Evolutionary conservation across 2,329 filamentous ascomycete species (phyloP), one percentile per base, ranked within the genome.

Genomic region (Gaeumannomyces sp.): DNA sequence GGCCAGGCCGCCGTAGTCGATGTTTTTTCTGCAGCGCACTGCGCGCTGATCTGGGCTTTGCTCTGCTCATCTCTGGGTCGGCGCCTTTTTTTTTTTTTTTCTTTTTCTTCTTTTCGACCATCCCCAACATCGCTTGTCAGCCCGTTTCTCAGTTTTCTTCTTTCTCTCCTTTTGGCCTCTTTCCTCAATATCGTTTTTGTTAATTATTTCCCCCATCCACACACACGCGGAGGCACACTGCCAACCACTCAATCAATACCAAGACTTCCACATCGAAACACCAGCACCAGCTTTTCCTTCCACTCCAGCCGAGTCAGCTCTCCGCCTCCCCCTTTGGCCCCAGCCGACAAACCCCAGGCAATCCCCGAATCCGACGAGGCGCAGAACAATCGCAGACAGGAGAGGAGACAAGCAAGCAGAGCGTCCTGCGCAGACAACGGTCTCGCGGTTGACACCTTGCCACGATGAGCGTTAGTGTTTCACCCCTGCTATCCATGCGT

Each of bases 381-480:
- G 45, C 19, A 11, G 22, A n/a, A 53, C 45, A n/a, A n/a, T 53
- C 45, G 45, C 13, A 53, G 19, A 22, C 22, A 53, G 45, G 19
- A 53, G 19, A 53, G 22, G 22, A n/a, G 45, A 53, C 19, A 2
- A 45, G 38, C 38, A 45, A 45, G 19, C 27, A 60, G 22, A 60
- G 25, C 28, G 59, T 60, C 27, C 38, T 27, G n/a, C 35, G 33
- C 7, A 38, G 14, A 22, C n/a, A 38, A 14, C 33, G 16, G 35
- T 45, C 22, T 60, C 50, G 35, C 38, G 45, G 13, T 62, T 29
- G 35, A 45, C 61, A n/a, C 28, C 50, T 31, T 31, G 27, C 29
- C 73, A 80, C 73, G 68, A 83, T 83, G 80, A 82, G 80, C 76
- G 80, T 83, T 74, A 78, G 80, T 81, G 74, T 76, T 74, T 76